These are phyloP conservation scores for Ilex asprella DNA, from an alignment of 257 asterid genomes.

Conservation along the genomic window DNA sequence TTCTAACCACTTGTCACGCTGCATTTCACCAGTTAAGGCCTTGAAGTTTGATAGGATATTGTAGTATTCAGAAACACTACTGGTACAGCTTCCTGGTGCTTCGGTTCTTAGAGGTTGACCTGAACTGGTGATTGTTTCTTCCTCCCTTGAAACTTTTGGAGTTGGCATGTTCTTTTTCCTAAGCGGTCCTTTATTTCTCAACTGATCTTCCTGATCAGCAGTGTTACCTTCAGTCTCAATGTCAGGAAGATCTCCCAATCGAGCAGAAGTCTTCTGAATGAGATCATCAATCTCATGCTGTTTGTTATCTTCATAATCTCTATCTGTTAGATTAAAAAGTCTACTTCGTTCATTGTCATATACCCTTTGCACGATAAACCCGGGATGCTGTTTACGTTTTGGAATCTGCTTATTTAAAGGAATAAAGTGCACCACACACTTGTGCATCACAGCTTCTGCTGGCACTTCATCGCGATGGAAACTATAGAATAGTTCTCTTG, in stretches of 20 bases:
- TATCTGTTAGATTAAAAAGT: constrained; percentile 69
- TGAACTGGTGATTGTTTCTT: constrained; percentile 38
- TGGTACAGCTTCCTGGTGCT: constrained; percentile 57
- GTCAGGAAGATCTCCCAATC: constrained; percentile 69
- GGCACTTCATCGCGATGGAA: constrained; percentile 80
- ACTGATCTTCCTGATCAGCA: constrained; percentile 51
- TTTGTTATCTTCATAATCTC: constrained; percentile 62
- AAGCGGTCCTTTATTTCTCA: constrained; percentile 45
- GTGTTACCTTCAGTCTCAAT: constrained; percentile 51
- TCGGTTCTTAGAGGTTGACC: constrained; percentile 45
- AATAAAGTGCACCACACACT: constrained; percentile 79
- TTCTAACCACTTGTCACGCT: constrained; percentile 74
- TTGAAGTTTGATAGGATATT: constrained; percentile 37
- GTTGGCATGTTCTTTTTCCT: constrained; percentile 53
- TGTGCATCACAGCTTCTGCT: constrained; percentile 89
- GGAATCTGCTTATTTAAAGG: constrained; percentile 75
- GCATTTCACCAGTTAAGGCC: constrained; percentile 53
- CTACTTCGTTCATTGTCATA: constrained; percentile 60
- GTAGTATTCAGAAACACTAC: constrained; percentile 41
- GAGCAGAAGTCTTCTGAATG: constrained; percentile 61
- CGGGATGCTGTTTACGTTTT: constrained; percentile 71
- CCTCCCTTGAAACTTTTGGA: constrained; percentile 62
- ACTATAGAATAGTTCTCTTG: constrained; percentile 77
- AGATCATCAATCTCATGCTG: constrained; percentile 70
- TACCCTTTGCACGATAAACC: constrained; percentile 76